Evolutionary conservation across 2,329 filamentous ascomycete genomes (phyloP), one percentile per base, ranked within the genome.

Genomic region (Penicillium sumatraense): DNA sequence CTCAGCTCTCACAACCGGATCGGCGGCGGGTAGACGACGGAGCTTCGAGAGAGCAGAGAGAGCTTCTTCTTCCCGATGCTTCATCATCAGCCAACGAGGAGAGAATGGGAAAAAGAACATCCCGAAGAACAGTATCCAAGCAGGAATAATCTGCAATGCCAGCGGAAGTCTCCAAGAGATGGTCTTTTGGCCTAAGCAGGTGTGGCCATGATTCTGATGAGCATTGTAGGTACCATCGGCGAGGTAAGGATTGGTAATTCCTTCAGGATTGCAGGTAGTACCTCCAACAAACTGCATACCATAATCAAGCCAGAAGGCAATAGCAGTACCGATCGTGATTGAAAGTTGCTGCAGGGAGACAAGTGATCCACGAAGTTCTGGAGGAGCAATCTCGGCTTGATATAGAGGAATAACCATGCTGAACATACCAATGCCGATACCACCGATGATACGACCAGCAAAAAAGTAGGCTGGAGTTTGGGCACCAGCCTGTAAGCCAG

Each of bases 21-120:
- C 82, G 59, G 88, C 82, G 14, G 76, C 68, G 0, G 83, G 71
- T 0, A 90, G 80, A 5, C 80, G 81, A 21, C 90, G 85, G 2
- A 93, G 83, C 47, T 70, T 78, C 0, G 88, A 84, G 1, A 93
- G 80, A 1, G 86, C 84, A 9, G 70, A 69, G 14, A 84, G 83
- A 0, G 87, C 88, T 68, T 93, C 89, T 0, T 80, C 80, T 65
- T 92, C 88, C 31, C 88, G 86, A 53, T 77, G 79, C 64, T 89
- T 86, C 69, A 91, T 86, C 8, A 89, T 76, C 1, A 93, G 81
- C 89, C 89, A 92, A 62, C 90, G 82, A 0, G 90, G 90, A 0
- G 85, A 89, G 74, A 89, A 91, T 0, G 89, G 89, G 87, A 92
- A 90, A 74, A 89, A 90, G 10, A 89, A 90, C 82, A 92, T 91